A percentile compares a stretch with the other conserved stretches of the same genome.
phyloP scores from a whole-genome alignment of 805 yeast genomes.

The Saturnispora serradocipensis region DNA sequence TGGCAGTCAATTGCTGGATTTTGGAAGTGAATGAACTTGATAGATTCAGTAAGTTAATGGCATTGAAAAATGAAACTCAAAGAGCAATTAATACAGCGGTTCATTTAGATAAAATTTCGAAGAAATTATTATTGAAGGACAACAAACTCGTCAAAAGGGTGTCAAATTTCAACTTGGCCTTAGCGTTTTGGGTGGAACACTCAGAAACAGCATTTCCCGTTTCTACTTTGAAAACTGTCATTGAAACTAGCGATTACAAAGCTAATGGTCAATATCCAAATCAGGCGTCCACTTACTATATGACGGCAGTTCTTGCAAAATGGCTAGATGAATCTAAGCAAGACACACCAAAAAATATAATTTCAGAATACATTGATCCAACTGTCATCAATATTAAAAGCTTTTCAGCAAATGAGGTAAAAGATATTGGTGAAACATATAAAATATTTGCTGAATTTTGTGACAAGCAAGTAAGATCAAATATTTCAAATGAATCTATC shows the following conservation, averaged over 20 bases:
- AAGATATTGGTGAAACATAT: slow-evolving; percentile 34
- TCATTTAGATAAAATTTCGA: slow-evolving; percentile 32
- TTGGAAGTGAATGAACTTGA: slow-evolving; percentile 31
- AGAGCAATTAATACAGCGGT: slow-evolving; percentile 43
- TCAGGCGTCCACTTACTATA: slow-evolving; percentile 5
- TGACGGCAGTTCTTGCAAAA: slow-evolving; percentile 37
- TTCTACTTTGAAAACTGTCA: slow-evolving; percentile 35
- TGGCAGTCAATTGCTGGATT: slow-evolving; percentile 11
- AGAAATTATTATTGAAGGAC: slow-evolving; percentile 3
- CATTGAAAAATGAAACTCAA: slow-evolving; percentile 34
- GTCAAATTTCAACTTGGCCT: slow-evolving; percentile 43
- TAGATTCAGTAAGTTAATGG: slow-evolving; percentile 34
- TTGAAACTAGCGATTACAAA: slow-evolving; percentile 6
- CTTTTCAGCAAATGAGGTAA: slow-evolving; percentile 13
- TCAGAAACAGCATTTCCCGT: slow-evolving; percentile 47
- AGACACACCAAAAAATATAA: slow-evolving; percentile 52
- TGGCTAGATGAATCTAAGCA: slow-evolving; percentile 71
- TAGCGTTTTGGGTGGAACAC: slow-evolving; percentile 56
- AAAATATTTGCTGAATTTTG: slow-evolving; percentile 67
- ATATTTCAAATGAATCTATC: slow-evolving; percentile 37
- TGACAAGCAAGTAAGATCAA: slow-evolving; percentile 47
- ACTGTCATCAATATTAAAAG: slow-evolving; percentile 24
- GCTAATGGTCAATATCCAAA: background rate
- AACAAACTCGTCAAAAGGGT: slow-evolving; percentile 13
- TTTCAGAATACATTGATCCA: slow-evolving; percentile 46